These are phyloP conservation scores for Yarrowia divulgata DNA, from an alignment of 805 yeast species.

Conservation along the genomic window DNA sequence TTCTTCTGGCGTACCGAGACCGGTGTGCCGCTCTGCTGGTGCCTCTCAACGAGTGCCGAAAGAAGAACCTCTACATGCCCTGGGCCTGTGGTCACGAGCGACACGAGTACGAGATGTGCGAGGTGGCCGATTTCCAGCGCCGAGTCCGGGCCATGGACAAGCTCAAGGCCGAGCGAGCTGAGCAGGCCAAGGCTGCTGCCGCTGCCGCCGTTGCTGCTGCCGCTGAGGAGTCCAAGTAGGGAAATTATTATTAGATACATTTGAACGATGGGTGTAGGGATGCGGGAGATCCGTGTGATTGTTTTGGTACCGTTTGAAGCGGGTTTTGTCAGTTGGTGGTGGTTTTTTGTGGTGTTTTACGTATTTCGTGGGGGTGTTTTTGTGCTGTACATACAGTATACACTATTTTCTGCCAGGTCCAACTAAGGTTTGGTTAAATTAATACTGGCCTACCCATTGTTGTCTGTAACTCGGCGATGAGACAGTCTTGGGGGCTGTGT, in stretches of 20 bases:
- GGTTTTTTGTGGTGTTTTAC: too few relatives aligned
- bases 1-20: slow-evolving; percentile 82
- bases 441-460: too few relatives aligned
- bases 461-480: too few relatives aligned
- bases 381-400: too few relatives aligned
- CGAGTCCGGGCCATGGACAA: slow-evolving; percentile 75
- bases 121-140: slow-evolving; percentile 79
- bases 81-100: slow-evolving; percentile 80
- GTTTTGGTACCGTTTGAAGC: not conserved
- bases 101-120: slow-evolving; percentile 86
- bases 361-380: too few relatives aligned
- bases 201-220: slow-evolving; percentile 23
- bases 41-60: slow-evolving; percentile 68
- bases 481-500: too few relatives aligned
- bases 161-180: slow-evolving; percentile 52
- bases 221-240: slow-evolving; percentile 34
- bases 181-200: slow-evolving; percentile 11
- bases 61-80: slow-evolving; percentile 63
- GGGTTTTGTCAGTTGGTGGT: too few relatives aligned
- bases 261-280: not conserved
- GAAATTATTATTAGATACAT: slow-evolving; percentile 6
- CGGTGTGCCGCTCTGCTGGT: slow-evolving; percentile 75
- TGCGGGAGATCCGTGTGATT: not conserved
- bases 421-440: too few relatives aligned
- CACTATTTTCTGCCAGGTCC: too few relatives aligned